Conservation (phyloP, 768 basidiomycete species). For the Chiua virens region DNA sequence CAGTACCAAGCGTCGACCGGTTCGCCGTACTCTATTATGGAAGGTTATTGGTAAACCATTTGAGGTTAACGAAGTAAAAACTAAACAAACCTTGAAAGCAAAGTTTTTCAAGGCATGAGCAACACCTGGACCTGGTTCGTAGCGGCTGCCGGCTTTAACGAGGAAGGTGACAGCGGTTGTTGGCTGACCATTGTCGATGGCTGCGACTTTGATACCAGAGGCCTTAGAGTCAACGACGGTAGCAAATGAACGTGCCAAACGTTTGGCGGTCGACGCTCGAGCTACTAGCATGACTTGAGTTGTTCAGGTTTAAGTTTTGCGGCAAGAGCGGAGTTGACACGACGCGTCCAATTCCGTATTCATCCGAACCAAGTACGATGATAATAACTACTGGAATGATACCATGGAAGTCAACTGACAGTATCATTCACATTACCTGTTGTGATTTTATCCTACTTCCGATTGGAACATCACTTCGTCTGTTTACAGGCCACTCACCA, state of each 20-base stretch:
- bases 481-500: not conserved
- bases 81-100: slow-evolving; percentile 86
- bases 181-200: slow-evolving; percentile 78
- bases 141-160: too few relatives aligned
- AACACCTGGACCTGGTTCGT: too few relatives aligned
- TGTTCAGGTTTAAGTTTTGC: slow-evolving; percentile 1
- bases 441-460: too few relatives aligned
- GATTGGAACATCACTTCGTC: not conserved
- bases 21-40: slow-evolving; percentile 75
- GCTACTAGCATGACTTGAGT: slow-evolving; percentile 54
- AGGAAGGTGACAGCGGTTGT: too few relatives aligned
- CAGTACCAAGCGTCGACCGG: slow-evolving; percentile 85
- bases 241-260: slow-evolving; percentile 72
- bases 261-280: slow-evolving; percentile 59
- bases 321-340: slow-evolving; percentile 29
- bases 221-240: slow-evolving; percentile 66
- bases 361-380: slow-evolving; percentile 23
- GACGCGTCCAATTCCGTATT: slow-evolving; percentile 26
- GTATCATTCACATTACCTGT: too few relatives aligned
- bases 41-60: too few relatives aligned
- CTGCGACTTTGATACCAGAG: slow-evolving; percentile 82
- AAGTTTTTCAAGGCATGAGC: too few relatives aligned
- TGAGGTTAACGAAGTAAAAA: not conserved
- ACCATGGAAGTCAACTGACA: too few relatives aligned
- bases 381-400: too few relatives aligned